These are phyloP conservation scores for Pecoramyces ruminantium DNA, from an alignment of 192 early-diverging fungal genomes.

Conservation along the genomic window DNA sequence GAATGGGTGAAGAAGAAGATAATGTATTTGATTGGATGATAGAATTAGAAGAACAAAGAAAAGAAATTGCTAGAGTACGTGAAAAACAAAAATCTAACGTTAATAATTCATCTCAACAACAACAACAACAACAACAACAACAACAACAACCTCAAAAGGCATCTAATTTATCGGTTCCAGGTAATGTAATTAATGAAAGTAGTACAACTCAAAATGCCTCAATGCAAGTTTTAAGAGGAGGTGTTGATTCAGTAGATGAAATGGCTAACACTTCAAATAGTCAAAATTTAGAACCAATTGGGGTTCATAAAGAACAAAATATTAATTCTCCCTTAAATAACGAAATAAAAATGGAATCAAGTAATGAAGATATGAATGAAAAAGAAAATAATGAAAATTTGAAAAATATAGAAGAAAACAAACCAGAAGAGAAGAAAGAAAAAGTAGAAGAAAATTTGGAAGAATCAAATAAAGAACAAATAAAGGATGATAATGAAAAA, in stretches of 20 bases:
- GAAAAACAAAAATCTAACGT: conserved; percentile 5
- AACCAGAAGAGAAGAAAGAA: not conserved
- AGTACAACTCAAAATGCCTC: not conserved
- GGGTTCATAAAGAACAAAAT: not conserved
- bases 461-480: not conserved
- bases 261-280: not conserved
- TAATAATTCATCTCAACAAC: not conserved
- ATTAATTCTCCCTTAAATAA: not conserved
- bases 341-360: not conserved
- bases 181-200: not conserved
- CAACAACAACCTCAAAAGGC: not conserved
- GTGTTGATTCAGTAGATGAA: not conserved
- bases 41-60: conserved; percentile 27
- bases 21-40: conserved; percentile 89
- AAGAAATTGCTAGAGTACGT: conserved; percentile 15
- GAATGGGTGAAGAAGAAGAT: conserved; percentile 64
- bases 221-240: not conserved
- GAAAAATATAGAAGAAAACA: not conserved
- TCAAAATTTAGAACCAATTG: not conserved
- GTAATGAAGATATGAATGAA: not conserved
- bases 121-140: not conserved
- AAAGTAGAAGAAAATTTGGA: not conserved
- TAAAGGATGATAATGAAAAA: not conserved
- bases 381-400: not conserved
- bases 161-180: not conserved